These are phyloP conservation scores for Chaetomium olivaceum DNA, from an alignment of 2,329 filamentous ascomycete genomes.

Conservation along the genomic window DNA sequence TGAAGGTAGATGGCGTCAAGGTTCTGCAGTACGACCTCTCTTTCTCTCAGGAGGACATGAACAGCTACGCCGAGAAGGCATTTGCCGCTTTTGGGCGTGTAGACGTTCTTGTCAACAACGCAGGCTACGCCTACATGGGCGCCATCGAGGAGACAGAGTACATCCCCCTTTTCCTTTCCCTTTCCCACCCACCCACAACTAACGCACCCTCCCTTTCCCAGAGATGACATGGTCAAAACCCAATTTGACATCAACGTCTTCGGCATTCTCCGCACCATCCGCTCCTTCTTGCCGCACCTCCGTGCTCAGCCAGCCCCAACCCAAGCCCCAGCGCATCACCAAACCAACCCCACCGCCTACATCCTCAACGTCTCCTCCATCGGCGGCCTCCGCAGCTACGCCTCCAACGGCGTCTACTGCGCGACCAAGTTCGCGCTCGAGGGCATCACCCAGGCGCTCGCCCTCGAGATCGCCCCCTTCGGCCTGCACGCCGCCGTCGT, in stretches of 20 bases:
- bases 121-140: slow-evolving; percentile 47
- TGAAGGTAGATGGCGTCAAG: slow-evolving; percentile 41
- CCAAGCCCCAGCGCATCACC: neutral
- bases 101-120: slow-evolving; percentile 50
- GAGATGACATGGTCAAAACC: neutral
- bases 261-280: slow-evolving; percentile 37
- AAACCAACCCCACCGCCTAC: slow-evolving; percentile 23
- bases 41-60: slow-evolving; percentile 32
- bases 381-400: slow-evolving; percentile 43
- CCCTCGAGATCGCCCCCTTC: slow-evolving; percentile 1
- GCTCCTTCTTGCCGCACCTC: slow-evolving; percentile 50
- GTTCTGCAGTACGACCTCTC: slow-evolving; percentile 46
- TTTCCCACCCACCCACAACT: neutral
- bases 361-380: slow-evolving; percentile 51
- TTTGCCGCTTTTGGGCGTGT: slow-evolving; percentile 44
- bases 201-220: neutral
- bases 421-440: slow-evolving; percentile 49
- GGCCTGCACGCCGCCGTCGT: neutral
- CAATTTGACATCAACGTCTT: slow-evolving; percentile 14
- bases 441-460: slow-evolving; percentile 45
- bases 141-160: slow-evolving; percentile 43
- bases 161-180: no score
- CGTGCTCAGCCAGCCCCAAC: slow-evolving; percentile 36
- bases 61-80: slow-evolving; percentile 40
- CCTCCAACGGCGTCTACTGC: slow-evolving; percentile 47